Evolutionary conservation across 345 rosid species (phyloP).

Genomic region (Brassica incana): DNA sequence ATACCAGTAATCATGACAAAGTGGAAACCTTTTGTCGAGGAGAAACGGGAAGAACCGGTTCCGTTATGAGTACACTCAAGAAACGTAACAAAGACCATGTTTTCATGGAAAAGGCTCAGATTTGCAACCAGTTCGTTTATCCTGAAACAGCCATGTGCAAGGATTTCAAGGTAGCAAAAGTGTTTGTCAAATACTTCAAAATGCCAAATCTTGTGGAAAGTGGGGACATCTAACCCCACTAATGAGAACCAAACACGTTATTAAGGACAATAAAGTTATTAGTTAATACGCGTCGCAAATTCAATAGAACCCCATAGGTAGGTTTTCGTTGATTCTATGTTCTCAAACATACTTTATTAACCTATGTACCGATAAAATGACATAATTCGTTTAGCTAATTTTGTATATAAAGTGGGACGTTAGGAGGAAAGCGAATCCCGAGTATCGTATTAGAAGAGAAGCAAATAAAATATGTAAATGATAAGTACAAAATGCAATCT

Average conservation of each 20-base stretch:
- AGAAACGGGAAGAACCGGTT: too few relatives aligned
- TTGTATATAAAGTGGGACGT: not conserved
- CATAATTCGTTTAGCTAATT: not conserved
- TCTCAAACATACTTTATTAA: not conserved
- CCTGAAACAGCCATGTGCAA: too few relatives aligned
- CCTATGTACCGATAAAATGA: not conserved
- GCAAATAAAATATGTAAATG: slow-evolving; percentile 5
- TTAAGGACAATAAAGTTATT: slow-evolving; percentile 8
- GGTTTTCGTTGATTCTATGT: slow-evolving; percentile 11
- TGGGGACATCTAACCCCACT: slow-evolving; percentile 13
- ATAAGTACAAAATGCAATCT: not conserved
- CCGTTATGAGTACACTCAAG: too few relatives aligned
- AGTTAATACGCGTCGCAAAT: slow-evolving; percentile 27
- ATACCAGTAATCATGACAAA: too few relatives aligned
- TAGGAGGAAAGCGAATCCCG: not conserved
- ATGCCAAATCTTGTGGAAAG: too few relatives aligned
- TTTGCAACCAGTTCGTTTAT: too few relatives aligned
- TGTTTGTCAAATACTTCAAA: too few relatives aligned
- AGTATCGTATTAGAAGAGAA: not conserved
- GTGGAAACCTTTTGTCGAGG: too few relatives aligned
- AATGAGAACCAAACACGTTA: slow-evolving; percentile 31
- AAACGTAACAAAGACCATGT: too few relatives aligned
- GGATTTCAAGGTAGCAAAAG: too few relatives aligned
- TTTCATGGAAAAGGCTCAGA: too few relatives aligned
- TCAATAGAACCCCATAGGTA: slow-evolving; percentile 22